Evolutionary conservation across 345 rosid genomes (phyloP), one percentile per base, ranked within the genome.

Genomic region (Noccaea caerulescens): DNA sequence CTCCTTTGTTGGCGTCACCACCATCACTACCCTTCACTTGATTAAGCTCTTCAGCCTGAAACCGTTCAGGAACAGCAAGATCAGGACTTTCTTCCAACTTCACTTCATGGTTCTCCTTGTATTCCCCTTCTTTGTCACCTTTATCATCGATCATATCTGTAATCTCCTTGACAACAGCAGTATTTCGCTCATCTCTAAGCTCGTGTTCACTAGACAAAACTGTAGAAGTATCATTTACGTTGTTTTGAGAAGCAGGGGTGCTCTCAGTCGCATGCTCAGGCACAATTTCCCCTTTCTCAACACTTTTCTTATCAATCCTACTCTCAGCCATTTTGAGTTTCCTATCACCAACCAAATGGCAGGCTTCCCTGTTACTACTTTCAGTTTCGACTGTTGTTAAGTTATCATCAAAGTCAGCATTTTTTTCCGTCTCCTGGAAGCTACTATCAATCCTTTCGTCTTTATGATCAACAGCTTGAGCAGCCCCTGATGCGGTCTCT

Each of bases 1-100:
- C 83, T 58, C 68, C 82, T 49, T 58, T 72, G 75, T 76, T 79
- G 49, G 58, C 73, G 58, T 84, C 82, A 72, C 69, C 80, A 81
- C 76, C 81, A 27, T 3, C 30, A 62, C 79, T 79, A 46, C 64
- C 75, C 12, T 79, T 71, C 12, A 81, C 87, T 49, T 33, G 74
- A 55, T 34, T 63, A 55, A 20, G 56, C 52, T 63, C 83, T 72
- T 73, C 82, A 54, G 73, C 82, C 66, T 30, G 41, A 43, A 23
- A 20, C 46, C 74, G 73, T 69, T 78, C 78, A 59, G 82, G 77
- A 39, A 70, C 69, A 71, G 66, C 60, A 11, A 65, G 39, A 64
- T 75, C 69, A 44, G 51, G 60, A 71, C 44, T 69, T 59, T 27
- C 79, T 49, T 74, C 86, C 73, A 75, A 75, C 60, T 72, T 78